Evolutionary conservation across 352 stramenopile species (phyloP), one percentile per base, ranked within the genome.

Genomic region (Pythium oligandrum): DNA sequence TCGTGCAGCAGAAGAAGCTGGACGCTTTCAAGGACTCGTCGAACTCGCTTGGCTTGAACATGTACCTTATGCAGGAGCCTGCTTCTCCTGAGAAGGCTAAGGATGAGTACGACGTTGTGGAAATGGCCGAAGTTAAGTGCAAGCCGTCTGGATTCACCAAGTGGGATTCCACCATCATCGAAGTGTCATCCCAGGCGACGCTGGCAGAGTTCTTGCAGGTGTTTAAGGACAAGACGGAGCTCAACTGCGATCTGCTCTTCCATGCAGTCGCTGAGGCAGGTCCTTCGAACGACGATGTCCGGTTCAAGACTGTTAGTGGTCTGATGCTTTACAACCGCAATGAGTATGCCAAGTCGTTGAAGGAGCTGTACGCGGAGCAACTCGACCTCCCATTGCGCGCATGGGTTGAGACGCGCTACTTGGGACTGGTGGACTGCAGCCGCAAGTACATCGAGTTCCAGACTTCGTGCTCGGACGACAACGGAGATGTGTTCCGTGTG

Each of bases 21-120:
- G 83, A 84, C 7, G 85, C 84, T 12, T 96, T 92, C 56, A 96
- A 96, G 70, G 88, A 97, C 67, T 96, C 87, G 40, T 95, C 81
- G 36, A 97, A 97, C 70, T 96, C 89, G 55, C 67, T 97, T 4
- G 90, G 86, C 3, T 68, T 96, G 26, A 97, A 96, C 73, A 95
- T 92, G 79, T 97, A 97, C 68, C 71, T 96, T 50, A 86, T 97
- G 70, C 87, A 91, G 51, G 89, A 97, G 64, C 88, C 90, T 31
- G 86, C 83, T 9, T 62, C 70, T 12, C 83, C 86, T 17, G 71
- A 79, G 70, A 92, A 89, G 64, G 81, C 86, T 26, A 93, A 96
- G 71, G 88, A 96, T 58, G 86, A 96, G 63, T 96, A 96, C 61
- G 90, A 97, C 43, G 74, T 90, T 35, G 82, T 93, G 30, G 83